Evolutionary conservation across 805 yeast species (phyloP), one percentile per base, ranked within the genome.

Genomic region (Wickerhamomyces bovis): DNA sequence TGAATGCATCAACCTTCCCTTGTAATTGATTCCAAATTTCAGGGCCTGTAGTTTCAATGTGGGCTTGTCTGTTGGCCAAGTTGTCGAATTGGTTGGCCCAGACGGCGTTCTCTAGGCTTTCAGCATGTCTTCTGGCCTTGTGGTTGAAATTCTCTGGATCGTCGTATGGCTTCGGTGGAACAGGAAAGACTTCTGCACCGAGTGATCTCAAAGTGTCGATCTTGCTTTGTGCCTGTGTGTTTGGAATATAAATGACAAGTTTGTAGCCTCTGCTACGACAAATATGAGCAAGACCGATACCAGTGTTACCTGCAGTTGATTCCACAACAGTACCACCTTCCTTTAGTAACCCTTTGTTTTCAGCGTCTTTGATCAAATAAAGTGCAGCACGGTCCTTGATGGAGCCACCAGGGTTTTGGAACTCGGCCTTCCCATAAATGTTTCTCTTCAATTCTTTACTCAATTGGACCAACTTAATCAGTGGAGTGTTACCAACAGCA

Each of bases 251-350:
- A 48, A 89, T 85, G 43, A 89, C 81, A 63, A 94, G 81, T 47
- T 83, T 78, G 72, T 89, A 89, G 26, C 96, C 96, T 55, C 83
- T 78, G 42, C 90, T 77, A 31, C 95, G 72, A 62, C 95, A 86
- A 40, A 83, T 79, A 54, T 79, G 83, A 7, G 96, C 96, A 46
- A 89, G 69, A 1, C 96, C 96, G 55, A 89, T 89, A 16, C 96
- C 97, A n/a, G 97, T 89, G 68, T 89, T 89, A 28, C 97, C 97
- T 3, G 97, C 97, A 12, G 96, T 88, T 8, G 96, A 96, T 66
- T 89, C 97, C 16, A 89, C 90, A 26, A 89, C 78, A 2, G 96
- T 89, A 30, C 94, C 96, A 9, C 95, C 94, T 4, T 89, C 78
- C 48, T 68, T 62, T 47, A 89, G 70, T 46, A 75, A 66, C 2